Percentiles rank a stretch among this genome's conserved stretches.
Evolutionary conservation across 305 asterid genomes (phyloP).

Genomic region (Ilex paraguariensis): DNA sequence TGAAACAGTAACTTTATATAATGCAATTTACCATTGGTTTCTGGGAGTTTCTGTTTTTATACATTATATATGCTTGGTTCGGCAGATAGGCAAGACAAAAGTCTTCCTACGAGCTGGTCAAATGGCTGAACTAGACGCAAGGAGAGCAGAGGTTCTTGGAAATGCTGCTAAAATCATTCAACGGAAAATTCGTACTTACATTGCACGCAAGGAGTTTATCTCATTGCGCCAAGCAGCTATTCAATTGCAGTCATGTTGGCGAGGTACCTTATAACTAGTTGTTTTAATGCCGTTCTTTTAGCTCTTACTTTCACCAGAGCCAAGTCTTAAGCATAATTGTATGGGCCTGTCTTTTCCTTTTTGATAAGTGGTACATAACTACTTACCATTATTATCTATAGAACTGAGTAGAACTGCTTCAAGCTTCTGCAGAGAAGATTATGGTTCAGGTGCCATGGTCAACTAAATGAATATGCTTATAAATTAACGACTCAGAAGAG

Average conservation of each 20-base stretch:
- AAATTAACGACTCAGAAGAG: too few species aligned
- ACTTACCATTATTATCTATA: background rate
- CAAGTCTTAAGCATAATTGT: background rate
- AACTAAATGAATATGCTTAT: background rate
- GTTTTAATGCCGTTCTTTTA: slow-evolving; percentile 14
- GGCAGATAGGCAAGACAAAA: slow-evolving; percentile 96
- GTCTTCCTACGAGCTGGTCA: slow-evolving; percentile 99
- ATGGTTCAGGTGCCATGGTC: background rate
- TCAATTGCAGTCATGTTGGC: slow-evolving; percentile 95
- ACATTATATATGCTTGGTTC: slow-evolving; percentile 16
- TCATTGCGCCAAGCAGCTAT: slow-evolving; percentile 74
- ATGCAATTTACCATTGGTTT: background rate
- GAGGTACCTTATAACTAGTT: slow-evolving; percentile 52
- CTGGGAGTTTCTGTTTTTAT: background rate
- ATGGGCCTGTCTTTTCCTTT: too few species aligned
- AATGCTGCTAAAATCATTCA: slow-evolving; percentile 96
- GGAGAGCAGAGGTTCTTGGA: slow-evolving; percentile 97
- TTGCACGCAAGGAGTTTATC: slow-evolving; percentile 83
- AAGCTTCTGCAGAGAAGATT: background rate
- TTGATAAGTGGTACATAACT: background rate
- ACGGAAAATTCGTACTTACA: slow-evolving; percentile 91
- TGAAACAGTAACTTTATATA: too few species aligned
- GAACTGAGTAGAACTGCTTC: background rate
- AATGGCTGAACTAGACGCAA: slow-evolving; percentile 99
- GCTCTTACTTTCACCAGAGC: slow-evolving; percentile 2